phyloP scores from a whole-genome alignment of 169 alveolate genomes.

The Plasmodium adleri region DNA sequence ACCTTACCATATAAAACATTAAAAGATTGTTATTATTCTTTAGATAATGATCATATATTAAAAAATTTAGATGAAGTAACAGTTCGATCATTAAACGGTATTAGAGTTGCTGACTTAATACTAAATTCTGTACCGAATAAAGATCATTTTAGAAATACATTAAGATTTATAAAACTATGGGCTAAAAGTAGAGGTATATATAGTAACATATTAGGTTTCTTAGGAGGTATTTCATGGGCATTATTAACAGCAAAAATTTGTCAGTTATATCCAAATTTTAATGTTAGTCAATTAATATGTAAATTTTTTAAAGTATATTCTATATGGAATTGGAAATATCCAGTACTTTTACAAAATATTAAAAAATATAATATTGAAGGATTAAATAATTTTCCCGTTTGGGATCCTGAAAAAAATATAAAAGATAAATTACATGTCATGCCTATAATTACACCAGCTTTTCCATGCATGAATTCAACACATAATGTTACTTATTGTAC shows the following conservation, averaged over 20 bases:
- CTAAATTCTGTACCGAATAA: conserved; percentile 94
- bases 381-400: conserved; percentile 91
- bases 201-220: conserved; percentile 97
- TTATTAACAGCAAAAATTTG: conserved; percentile 98
- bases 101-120: conserved; percentile 96
- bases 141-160: conserved; percentile 93
- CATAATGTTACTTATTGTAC: conserved; percentile 95
- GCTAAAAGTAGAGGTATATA: conserved; percentile 98
- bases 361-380: conserved; percentile 91
- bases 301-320: conserved; percentile 95
- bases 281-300: conserved; percentile 92
- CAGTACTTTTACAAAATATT: conserved; percentile 92
- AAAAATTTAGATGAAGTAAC: conserved; percentile 91
- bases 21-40: conserved; percentile 85
- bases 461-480: conserved; percentile 98
- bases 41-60: conserved; percentile 88
- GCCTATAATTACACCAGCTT: conserved; percentile 98
- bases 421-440: conserved; percentile 93
- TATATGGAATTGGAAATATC: conserved; percentile 92
- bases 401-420: conserved; percentile 93
- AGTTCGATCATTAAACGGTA: conserved; percentile 94
- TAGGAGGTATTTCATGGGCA: conserved; percentile 99
- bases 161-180: conserved; percentile 97
- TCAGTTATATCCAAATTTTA: conserved; percentile 95
- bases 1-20: conserved; percentile 90